phyloP scores from a whole-genome alignment of 805 yeast species.

The Metschnikowia amazonensis region DNA sequence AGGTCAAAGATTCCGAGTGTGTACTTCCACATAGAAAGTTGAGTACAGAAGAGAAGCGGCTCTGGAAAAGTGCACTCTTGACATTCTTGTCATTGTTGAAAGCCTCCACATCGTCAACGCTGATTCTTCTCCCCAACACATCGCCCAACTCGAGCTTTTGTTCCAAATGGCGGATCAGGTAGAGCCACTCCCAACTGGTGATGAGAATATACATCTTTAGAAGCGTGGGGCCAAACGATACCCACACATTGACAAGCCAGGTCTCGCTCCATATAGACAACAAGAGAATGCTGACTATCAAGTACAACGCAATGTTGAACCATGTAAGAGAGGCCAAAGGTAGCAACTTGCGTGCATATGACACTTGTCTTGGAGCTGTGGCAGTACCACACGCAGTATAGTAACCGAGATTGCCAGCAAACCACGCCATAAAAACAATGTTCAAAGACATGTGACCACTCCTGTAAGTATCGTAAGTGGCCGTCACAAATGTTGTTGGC shows the following conservation, averaged over 20 bases:
- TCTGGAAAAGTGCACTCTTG: conserved; percentile 26
- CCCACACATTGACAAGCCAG: conserved; percentile 49
- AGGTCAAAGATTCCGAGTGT: neutral
- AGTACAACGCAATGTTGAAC: conserved; percentile 37
- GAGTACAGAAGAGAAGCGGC: conserved; percentile 28
- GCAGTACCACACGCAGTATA: conserved; percentile 33
- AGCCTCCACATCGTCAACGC: conserved; percentile 40
- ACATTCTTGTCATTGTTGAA: conserved; percentile 22
- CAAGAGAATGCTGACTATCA: conserved; percentile 25
- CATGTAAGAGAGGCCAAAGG: conserved; percentile 47
- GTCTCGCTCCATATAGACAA: conserved; percentile 25
- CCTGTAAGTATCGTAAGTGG: conserved; percentile 6
- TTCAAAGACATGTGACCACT: conserved; percentile 19
- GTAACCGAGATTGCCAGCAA: conserved; percentile 31
- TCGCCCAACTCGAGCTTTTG: conserved; percentile 50
- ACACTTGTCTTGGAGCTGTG: conserved; percentile 35
- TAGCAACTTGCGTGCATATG: conserved; percentile 45
- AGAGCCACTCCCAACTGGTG: conserved; percentile 65
- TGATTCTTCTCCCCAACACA: conserved; percentile 57
- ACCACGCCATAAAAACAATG: conserved; percentile 26
- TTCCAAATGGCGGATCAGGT: conserved; percentile 49
- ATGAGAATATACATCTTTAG: conserved; percentile 49
- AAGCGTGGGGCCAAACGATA: conserved; percentile 39
- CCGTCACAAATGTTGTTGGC: conserved; percentile 9
- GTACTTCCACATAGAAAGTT: neutral